phyloP scores from a whole-genome alignment of 768 basidiomycete species.

The Coprinellus aureogranulatus region DNA sequence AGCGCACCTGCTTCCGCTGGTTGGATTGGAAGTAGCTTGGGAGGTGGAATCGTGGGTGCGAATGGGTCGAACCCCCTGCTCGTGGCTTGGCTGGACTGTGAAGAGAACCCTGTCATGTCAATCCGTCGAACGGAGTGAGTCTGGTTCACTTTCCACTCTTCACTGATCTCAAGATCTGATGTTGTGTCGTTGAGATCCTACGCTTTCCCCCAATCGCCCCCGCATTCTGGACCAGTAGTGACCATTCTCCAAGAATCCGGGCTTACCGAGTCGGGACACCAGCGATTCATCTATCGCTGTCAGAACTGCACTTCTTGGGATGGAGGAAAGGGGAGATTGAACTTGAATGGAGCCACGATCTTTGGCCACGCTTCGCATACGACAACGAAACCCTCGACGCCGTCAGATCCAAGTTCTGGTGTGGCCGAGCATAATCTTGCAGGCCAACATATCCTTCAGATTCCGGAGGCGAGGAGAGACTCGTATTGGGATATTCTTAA shows the following conservation, averaged over 20 bases:
- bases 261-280: slow-evolving; percentile 2
- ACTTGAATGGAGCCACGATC: slow-evolving; percentile 2
- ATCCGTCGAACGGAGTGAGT: background rate
- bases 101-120: slow-evolving; percentile 1
- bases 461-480: background rate
- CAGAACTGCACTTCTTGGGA: slow-evolving; percentile 16
- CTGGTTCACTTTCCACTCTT: background rate
- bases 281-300: slow-evolving; percentile 15
- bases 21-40: slow-evolving; percentile 4
- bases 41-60: slow-evolving; percentile 1
- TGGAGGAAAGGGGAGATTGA: slow-evolving; percentile 8
- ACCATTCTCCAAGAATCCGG: slow-evolving; percentile 11
- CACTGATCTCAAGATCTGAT: too few relatives aligned
- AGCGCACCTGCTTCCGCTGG: slow-evolving; percentile 1
- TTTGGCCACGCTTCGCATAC: slow-evolving; percentile 13
- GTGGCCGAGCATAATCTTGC: slow-evolving; percentile 6
- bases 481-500: background rate
- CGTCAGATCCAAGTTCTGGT: slow-evolving; percentile 3
- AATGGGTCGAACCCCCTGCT: background rate
- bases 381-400: slow-evolving; percentile 9
- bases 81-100: slow-evolving; percentile 3
- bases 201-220: background rate
- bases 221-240: slow-evolving; percentile 1
- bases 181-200: background rate
- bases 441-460: slow-evolving; percentile 5